A percentile compares a stretch with the other conserved stretches of the same genome.
These are phyloP conservation scores for Gaertneriomyces sp. DNA, from an alignment of 192 early-diverging fungal species.

Conservation along the genomic window DNA sequence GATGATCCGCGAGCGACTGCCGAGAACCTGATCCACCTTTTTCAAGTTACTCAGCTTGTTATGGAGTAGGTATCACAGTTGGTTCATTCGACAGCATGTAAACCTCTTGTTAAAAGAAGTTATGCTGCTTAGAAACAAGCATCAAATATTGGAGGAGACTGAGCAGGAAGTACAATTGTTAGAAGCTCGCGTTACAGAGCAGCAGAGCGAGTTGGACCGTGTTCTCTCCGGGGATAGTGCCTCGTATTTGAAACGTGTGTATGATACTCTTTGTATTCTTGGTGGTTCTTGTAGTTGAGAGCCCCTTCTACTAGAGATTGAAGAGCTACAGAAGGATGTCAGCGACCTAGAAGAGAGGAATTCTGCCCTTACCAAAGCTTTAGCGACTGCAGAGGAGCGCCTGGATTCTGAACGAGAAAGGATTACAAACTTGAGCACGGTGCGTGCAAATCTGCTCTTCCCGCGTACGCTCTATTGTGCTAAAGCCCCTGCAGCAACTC, in stretches of 20 bases:
- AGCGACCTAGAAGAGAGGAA: conserved; percentile 43
- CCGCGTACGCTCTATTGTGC: background rate
- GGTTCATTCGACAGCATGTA: background rate
- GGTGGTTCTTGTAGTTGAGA: background rate
- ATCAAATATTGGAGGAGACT: conserved; percentile 39
- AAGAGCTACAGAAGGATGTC: conserved; percentile 38
- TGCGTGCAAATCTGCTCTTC: conserved; percentile 2
- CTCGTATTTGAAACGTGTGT: conserved; percentile 24
- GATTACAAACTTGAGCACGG: conserved; percentile 26
- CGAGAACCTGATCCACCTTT: conserved; percentile 40
- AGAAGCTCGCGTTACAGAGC: conserved; percentile 33
- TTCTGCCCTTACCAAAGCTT: conserved; percentile 30
- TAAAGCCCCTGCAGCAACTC: conserved; percentile 10
- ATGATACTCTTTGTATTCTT: background rate
- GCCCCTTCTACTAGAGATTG: conserved; percentile 21
- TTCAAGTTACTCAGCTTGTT: conserved; percentile 42
- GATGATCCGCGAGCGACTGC: conserved; percentile 38
- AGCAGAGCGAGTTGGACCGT: conserved; percentile 31
- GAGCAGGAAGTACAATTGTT: conserved; percentile 34
- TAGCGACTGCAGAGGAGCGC: conserved; percentile 37
- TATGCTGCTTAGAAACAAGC: conserved; percentile 36
- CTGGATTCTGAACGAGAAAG: conserved; percentile 34
- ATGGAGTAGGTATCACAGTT: conserved; percentile 40
- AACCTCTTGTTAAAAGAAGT: background rate
- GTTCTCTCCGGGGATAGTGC: conserved; percentile 14